These are phyloP conservation scores for Dactylonectria estremocensis DNA, from an alignment of 2,329 filamentous ascomycete genomes.

Conservation along the genomic window DNA sequence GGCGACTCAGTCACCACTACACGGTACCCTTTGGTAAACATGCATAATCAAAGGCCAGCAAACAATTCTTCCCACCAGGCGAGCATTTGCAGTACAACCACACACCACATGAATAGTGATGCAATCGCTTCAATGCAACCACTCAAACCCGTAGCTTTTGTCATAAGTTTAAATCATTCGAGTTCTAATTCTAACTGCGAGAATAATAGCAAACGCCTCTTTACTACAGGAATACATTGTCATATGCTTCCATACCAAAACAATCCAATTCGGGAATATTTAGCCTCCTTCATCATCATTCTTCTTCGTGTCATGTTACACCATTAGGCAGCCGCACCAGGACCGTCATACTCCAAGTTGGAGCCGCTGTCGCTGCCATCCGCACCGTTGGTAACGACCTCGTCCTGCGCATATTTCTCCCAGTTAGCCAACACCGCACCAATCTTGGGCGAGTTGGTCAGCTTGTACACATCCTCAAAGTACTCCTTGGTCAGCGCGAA, in stretches of 20 bases:
- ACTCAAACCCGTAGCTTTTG: neutral
- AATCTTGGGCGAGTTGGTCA: constrained; percentile 89
- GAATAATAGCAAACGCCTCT: constrained; percentile 44
- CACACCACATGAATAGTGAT: neutral
- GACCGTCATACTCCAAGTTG: constrained; percentile 60
- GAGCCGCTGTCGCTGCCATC: constrained; percentile 58
- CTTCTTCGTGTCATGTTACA: constrained; percentile 39
- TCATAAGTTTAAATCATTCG: constrained; percentile 33
- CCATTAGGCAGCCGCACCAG: constrained; percentile 58
- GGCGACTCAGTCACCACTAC: too few relatives aligned
- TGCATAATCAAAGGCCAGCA: too few relatives aligned
- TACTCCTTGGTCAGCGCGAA: constrained; percentile 98
- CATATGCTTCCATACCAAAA: constrained; percentile 45
- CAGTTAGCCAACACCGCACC: constrained; percentile 88
- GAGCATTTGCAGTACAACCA: too few relatives aligned
- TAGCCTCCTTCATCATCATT: constrained; percentile 45
- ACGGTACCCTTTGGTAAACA: too few relatives aligned
- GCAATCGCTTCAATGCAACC: neutral
- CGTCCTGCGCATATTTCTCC: constrained; percentile 77
- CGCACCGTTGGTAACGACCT: constrained; percentile 54
- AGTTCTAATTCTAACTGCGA: constrained; percentile 40
- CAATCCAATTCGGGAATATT: constrained; percentile 41
- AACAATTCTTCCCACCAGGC: too few relatives aligned
- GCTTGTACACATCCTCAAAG: constrained; percentile 97
- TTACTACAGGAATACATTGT: constrained; percentile 46